A percentile compares a stretch with the other conserved stretches of the same genome.
Conservation (phyloP, 208 protist species). For the Porcisia deanei region DNA sequence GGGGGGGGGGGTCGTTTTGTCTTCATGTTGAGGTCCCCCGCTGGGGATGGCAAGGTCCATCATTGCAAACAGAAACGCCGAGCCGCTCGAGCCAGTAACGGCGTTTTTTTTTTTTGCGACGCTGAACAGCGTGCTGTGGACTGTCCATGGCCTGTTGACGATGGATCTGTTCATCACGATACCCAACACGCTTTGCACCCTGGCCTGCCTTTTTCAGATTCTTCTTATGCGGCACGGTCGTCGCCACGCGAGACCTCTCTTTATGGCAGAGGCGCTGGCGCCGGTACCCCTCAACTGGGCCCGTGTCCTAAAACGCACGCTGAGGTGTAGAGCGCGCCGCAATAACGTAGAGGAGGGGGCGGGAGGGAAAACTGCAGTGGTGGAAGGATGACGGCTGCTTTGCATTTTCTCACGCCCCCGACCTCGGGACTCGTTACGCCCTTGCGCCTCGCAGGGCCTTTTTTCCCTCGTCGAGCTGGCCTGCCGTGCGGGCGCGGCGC, state of each 20-base stretch:
- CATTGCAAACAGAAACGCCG: constrained; percentile 61
- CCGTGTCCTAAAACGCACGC: neutral
- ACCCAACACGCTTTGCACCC: constrained; percentile 53
- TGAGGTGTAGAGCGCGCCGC: neutral
- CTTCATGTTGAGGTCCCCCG: constrained; percentile 68
- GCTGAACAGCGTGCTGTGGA: constrained; percentile 60
- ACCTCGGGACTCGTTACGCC: neutral
- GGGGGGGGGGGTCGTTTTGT: constrained; percentile 41
- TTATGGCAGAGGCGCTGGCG: constrained; percentile 21
- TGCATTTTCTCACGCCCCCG: neutral
- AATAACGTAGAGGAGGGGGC: neutral
- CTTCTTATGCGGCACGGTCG: constrained; percentile 58
- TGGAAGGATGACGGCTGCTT: neutral
- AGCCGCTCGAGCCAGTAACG: constrained; percentile 50
- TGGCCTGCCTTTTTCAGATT: constrained; percentile 56
- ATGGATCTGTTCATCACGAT: constrained; percentile 47
- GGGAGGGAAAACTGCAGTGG: neutral
- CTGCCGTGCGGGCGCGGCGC: too few species aligned
- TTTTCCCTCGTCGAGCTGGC: too few species aligned
- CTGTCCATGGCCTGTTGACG: constrained; percentile 50
- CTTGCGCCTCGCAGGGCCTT: neutral
- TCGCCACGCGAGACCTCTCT: constrained; percentile 15
- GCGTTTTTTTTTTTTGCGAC: constrained; percentile 50
- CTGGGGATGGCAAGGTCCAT: constrained; percentile 57
- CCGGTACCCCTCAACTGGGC: constrained; percentile 26